Evolutionary conservation across 805 yeast species (phyloP).

Genomic region (Dipodascopsis uninucleata): DNA sequence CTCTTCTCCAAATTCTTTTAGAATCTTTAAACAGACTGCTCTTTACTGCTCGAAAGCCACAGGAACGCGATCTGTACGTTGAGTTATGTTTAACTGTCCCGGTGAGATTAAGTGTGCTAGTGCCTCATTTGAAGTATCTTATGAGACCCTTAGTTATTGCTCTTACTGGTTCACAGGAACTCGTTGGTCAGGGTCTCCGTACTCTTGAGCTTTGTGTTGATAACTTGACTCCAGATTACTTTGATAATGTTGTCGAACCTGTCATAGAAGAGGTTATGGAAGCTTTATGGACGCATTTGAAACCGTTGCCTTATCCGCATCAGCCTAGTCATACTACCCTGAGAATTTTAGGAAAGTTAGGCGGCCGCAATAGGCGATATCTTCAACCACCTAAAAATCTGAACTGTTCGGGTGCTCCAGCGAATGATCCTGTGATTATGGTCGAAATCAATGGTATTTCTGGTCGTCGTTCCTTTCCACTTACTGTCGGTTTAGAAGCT

Average conservation of each 20-base stretch:
- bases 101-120: slow-evolving; percentile 85
- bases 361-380: slow-evolving; percentile 90
- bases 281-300: slow-evolving; percentile 84
- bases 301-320: slow-evolving; percentile 91
- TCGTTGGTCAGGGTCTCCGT: slow-evolving; percentile 89
- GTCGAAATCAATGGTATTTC: slow-evolving; percentile 68
- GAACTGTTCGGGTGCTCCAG: slow-evolving; percentile 44
- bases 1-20: slow-evolving; percentile 77
- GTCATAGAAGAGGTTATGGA: slow-evolving; percentile 91
- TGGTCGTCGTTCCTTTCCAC: slow-evolving; percentile 61
- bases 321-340: slow-evolving; percentile 94
- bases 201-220: slow-evolving; percentile 95
- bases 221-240: slow-evolving; percentile 90
- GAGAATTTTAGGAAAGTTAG: slow-evolving; percentile 87
- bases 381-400: slow-evolving; percentile 72
- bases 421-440: slow-evolving; percentile 65
- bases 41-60: slow-evolving; percentile 76
- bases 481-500: slow-evolving; percentile 77
- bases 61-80: slow-evolving; percentile 89
- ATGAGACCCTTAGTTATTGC: slow-evolving; percentile 92
- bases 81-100: slow-evolving; percentile 95
- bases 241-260: slow-evolving; percentile 96
- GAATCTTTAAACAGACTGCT: slow-evolving; percentile 83
- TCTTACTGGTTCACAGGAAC: slow-evolving; percentile 81
- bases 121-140: slow-evolving; percentile 82